Percentiles rank a stretch among this genome's conserved stretches.
phyloP scores from a whole-genome alignment of 805 yeast species.

The Ogataea philodendri region DNA sequence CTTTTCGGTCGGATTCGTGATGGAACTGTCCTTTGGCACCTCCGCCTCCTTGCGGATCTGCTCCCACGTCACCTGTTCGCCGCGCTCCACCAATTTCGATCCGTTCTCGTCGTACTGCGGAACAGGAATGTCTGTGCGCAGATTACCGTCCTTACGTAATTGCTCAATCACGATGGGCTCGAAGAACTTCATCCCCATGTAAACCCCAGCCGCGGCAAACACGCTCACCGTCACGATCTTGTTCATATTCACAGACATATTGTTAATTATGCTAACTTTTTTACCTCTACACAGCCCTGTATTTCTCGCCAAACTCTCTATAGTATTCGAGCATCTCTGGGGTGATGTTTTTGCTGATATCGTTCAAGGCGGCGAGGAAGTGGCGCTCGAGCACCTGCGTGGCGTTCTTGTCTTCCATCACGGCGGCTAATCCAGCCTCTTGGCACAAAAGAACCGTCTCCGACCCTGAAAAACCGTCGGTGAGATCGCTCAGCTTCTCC shows the following conservation, averaged over 20 bases:
- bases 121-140: conserved; percentile 57
- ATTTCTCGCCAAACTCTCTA: conserved; percentile 47
- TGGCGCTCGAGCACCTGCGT: conserved; percentile 57
- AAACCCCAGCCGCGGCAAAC: conserved; percentile 40
- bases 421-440: conserved; percentile 93
- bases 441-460: conserved; percentile 90
- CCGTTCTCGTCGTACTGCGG: conserved; percentile 53
- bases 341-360: conserved; percentile 77
- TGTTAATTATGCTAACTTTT: conserved; percentile 5
- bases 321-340: conserved; percentile 81
- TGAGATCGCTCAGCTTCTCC: conserved; percentile 51
- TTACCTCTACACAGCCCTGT: conserved; percentile 21
- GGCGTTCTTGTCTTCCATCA: conserved; percentile 70
- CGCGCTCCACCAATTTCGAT: conserved; percentile 23
- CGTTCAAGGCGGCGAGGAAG: conserved; percentile 58
- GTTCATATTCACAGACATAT: conserved; percentile 17
- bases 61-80: conserved; percentile 53
- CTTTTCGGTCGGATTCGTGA: too few relatives aligned
- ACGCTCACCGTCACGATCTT: conserved; percentile 27
- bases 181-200: conserved; percentile 64
- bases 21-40: conserved; percentile 13
- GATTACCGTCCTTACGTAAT: conserved; percentile 60
- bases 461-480: conserved; percentile 96
- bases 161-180: conserved; percentile 71
- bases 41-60: conserved; percentile 30